Conservation (phyloP, 2,329 filamentous ascomycete species). For the Pseudopyrenochaeta lycopersici region DNA sequence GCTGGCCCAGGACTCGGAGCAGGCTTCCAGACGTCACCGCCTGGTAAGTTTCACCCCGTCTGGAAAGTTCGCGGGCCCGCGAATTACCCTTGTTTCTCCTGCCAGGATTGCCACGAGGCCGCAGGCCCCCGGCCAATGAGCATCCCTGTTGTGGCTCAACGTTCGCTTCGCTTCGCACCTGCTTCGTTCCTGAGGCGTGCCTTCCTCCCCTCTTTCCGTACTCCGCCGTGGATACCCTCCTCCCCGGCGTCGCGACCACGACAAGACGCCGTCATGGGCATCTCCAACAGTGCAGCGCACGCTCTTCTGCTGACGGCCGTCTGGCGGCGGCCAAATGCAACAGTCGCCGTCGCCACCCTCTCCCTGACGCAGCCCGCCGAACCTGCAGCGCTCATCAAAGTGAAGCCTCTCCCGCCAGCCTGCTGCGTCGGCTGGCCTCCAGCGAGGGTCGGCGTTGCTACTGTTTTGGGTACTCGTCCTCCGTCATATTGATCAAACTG, state of each 20-base stretch:
- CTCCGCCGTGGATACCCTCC: neutral
- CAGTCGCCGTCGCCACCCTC: too few species aligned
- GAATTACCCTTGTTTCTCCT: conserved; percentile 10
- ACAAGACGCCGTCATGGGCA: too few species aligned
- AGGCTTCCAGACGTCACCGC: conserved; percentile 13
- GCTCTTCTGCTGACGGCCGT: too few species aligned
- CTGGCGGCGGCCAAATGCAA: neutral
- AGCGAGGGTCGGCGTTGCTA: conserved; percentile 10
- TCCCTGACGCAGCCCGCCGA: too few species aligned
- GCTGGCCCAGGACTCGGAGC: neutral
- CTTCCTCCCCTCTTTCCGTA: neutral
- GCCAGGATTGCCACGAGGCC: conserved; percentile 22
- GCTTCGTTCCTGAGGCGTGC: conserved; percentile 19
- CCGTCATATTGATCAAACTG: conserved; percentile 12
- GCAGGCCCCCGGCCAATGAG: conserved; percentile 17
- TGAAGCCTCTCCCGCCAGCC: neutral
- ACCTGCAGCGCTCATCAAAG: neutral
- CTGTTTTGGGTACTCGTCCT: conserved; percentile 9
- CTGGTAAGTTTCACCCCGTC: conserved; percentile 17
- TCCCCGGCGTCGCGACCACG: too few species aligned
- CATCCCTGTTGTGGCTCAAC: conserved; percentile 12
- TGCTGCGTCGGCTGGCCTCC: conserved; percentile 7
- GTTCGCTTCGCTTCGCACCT: conserved; percentile 23
- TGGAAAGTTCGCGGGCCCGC: conserved; percentile 20
- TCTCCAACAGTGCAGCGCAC: too few species aligned